These are phyloP conservation scores for Acacia concinna DNA, from an alignment of 331 rosid genomes.

Conservation along the genomic window DNA sequence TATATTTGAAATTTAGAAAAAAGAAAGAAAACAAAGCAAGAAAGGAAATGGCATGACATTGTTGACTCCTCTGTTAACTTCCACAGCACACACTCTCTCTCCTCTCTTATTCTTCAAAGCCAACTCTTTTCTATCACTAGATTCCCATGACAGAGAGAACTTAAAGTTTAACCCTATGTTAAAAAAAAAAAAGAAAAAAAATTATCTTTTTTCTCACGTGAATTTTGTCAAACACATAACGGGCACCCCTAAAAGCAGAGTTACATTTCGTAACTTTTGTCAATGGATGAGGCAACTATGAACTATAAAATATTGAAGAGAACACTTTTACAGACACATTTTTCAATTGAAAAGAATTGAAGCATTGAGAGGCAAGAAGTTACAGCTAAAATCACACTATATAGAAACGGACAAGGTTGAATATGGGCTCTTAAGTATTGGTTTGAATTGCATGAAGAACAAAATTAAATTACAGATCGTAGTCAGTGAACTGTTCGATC, in stretches of 20 bases:
- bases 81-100: not conserved
- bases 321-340: not conserved
- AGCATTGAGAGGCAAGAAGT: no score
- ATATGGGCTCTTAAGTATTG: not conserved
- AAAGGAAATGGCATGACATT: not conserved
- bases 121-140: not conserved
- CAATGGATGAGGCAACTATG: slow-evolving; percentile 28
- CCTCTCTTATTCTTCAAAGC: not conserved
- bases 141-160: not conserved
- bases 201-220: slow-evolving; percentile 35
- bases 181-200: no score
- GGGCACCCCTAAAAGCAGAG: not conserved
- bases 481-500: not conserved
- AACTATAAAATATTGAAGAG: slow-evolving; percentile 21
- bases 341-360: not conserved
- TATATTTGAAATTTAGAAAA: not conserved
- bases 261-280: slow-evolving; percentile 24
- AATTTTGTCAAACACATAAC: slow-evolving; percentile 36
- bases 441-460: not conserved
- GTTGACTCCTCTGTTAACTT: slow-evolving; percentile 14
- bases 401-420: slow-evolving; percentile 27
- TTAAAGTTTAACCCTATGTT: not conserved
- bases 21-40: not conserved
- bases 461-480: not conserved
- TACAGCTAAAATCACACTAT: not conserved